Conservation (phyloP, 2,329 filamentous ascomycete genomes). For the Penicillium frequentans region DNA sequence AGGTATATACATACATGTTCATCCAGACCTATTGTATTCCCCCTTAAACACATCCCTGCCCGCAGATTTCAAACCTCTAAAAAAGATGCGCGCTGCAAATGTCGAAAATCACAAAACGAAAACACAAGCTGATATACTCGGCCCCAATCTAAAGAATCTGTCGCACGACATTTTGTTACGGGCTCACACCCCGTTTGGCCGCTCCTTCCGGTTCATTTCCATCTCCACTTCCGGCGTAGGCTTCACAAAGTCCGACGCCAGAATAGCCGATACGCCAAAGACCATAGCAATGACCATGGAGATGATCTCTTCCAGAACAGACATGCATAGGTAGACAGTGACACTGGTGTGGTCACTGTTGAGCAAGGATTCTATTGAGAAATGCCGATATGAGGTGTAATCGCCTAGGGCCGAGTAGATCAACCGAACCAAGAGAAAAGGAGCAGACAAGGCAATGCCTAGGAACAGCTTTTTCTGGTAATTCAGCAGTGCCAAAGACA, state of each 20-base stretch:
- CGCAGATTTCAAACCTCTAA: too few species aligned
- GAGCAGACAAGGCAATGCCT: conserved; percentile 24
- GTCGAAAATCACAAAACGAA: too few species aligned
- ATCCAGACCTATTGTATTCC: too few species aligned
- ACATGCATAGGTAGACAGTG: conserved; percentile 34
- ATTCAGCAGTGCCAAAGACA: conserved; percentile 3
- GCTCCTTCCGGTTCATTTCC: neutral
- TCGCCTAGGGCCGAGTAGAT: conserved; percentile 23
- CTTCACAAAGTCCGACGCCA: conserved; percentile 11
- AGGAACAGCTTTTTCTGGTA: conserved; percentile 31
- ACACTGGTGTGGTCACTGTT: conserved; percentile 5
- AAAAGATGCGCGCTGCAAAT: too few species aligned
- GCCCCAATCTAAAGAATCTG: neutral
- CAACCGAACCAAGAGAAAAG: conserved; percentile 29
- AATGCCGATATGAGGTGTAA: neutral
- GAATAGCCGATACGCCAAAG: conserved; percentile 19
- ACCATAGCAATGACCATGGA: conserved; percentile 24
- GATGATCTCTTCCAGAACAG: conserved; percentile 31
- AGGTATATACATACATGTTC: too few species aligned
- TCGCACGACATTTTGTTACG: neutral
- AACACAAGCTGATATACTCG: too few species aligned
- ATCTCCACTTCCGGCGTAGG: neutral
- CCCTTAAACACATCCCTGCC: too few species aligned
- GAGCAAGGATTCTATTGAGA: conserved; percentile 13
- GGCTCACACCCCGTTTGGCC: neutral